These are phyloP conservation scores for Flueggea neowawraea DNA, from an alignment of 441 rosid genomes.

Conservation along the genomic window DNA sequence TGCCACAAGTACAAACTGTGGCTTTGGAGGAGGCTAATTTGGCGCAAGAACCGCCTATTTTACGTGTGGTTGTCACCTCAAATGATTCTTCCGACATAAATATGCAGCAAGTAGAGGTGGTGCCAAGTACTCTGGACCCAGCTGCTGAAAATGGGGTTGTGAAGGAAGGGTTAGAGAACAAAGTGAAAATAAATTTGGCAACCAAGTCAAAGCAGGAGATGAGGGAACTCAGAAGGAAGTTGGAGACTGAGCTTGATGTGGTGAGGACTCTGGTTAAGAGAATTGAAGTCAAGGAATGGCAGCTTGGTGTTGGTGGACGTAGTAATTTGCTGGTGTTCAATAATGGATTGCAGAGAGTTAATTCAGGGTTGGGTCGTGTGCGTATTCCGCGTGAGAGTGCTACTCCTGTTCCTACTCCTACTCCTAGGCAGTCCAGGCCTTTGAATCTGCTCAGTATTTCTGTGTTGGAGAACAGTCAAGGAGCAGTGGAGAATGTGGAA, in stretches of 20 bases:
- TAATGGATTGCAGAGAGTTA: conserved; percentile 54
- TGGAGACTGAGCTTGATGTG: conserved; percentile 66
- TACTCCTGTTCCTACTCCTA: conserved; percentile 23
- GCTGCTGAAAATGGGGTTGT: conserved; percentile 39
- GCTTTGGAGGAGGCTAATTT: conserved; percentile 25
- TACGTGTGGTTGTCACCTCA: conserved; percentile 27
- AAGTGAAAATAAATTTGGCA: conserved; percentile 48
- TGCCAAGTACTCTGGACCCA: conserved; percentile 15
- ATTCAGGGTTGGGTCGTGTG: conserved; percentile 57
- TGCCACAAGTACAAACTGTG: conserved; percentile 25
- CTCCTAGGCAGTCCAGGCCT: conserved; percentile 62
- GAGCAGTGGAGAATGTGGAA: conserved; percentile 65
- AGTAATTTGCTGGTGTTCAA: conserved; percentile 29
- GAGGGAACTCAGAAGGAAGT: conserved; percentile 66
- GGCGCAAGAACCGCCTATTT: conserved; percentile 26
- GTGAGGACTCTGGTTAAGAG: conserved; percentile 79
- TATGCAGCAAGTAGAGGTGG: conserved; percentile 20
- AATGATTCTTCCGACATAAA: conserved; percentile 38
- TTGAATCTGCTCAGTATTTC: conserved; percentile 69
- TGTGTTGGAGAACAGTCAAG: conserved; percentile 68
- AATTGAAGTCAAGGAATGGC: conserved; percentile 76
- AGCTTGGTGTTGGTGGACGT: conserved; percentile 32
- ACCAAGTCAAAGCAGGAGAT: conserved; percentile 56
- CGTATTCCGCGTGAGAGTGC: conserved; percentile 48
- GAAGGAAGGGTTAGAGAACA: conserved; percentile 38